Evolutionary conservation across 495 filamentous ascomycete species (phyloP), one percentile per base, ranked within the genome.

Genomic region (Penicillium cosmopolitanum): DNA sequence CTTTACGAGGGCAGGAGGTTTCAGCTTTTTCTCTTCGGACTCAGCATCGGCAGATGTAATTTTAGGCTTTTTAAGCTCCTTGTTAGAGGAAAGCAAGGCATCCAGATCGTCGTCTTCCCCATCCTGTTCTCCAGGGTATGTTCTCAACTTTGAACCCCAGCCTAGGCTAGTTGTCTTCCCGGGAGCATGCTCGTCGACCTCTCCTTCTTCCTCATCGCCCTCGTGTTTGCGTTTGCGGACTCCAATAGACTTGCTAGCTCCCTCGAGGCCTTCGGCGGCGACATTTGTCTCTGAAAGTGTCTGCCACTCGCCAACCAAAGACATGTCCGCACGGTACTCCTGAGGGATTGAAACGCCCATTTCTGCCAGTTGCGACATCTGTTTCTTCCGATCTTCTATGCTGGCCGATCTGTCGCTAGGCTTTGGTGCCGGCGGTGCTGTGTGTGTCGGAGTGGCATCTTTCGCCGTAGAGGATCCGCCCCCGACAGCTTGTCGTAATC

Each of bases 281-380:
- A 81, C 66, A 47, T 63, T 77, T 36, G 63, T 69, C 67, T 87
- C 84, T 3, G 83, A 81, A 1, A 90, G 83, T 7, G 87, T 88
- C 66, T 90, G 82, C 95, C 95, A 99, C 47, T 95, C 89, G 19
- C 95, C 92, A n/a, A 87, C 87, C 78, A 97, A 82, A 5, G 92
- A 92, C 85, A 97, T 87, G 55, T 92, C 89, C 7, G 79, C 73
- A 52, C 92, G 79, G 62, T 87, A 86, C 65, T 94, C 88, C 31
- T 92, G 87, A 11, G 95, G 95, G 35, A 98, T 84, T 16, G 84
- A 84, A 44, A 99, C 85, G 0, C 95, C 95, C 82, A 99, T 84
- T 51, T 88, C 90, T 5, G 87, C 91, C 3, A 99, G 78, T 74
- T 97, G 92, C 55, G 89, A 86, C 67, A 96, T 80, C 69, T 98